phyloP scores from a whole-genome alignment of 306 rosid species.

The Rosa persica region DNA sequence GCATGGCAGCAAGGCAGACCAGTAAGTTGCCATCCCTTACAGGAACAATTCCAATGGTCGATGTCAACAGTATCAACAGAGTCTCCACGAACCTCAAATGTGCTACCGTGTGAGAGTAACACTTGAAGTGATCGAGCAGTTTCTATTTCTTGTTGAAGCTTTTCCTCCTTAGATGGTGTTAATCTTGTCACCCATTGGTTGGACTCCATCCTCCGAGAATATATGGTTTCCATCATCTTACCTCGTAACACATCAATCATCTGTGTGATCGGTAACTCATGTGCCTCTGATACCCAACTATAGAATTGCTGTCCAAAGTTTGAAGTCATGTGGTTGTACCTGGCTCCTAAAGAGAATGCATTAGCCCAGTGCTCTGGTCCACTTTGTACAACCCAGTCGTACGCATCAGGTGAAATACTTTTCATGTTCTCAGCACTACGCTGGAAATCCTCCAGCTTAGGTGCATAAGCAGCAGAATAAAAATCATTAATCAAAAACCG shows the following conservation, averaged over 20 bases:
- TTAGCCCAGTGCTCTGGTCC: slow-evolving; percentile 92
- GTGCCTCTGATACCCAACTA: slow-evolving; percentile 88
- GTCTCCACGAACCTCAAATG: slow-evolving; percentile 87
- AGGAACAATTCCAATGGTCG: slow-evolving; percentile 86
- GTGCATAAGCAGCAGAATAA: slow-evolving; percentile 80
- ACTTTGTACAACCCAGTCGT: slow-evolving; percentile 78
- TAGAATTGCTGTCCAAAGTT: slow-evolving; percentile 85
- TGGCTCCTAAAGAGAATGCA: slow-evolving; percentile 74
- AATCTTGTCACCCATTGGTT: slow-evolving; percentile 74
- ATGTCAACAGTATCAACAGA: slow-evolving; percentile 69
- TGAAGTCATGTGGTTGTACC: slow-evolving; percentile 77
- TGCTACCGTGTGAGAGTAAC: slow-evolving; percentile 48
- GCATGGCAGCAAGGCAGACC: slow-evolving; percentile 97
- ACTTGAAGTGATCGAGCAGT: slow-evolving; percentile 65
- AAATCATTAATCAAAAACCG: slow-evolving; percentile 88
- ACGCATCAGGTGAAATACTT: slow-evolving; percentile 92
- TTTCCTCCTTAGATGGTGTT: slow-evolving; percentile 81
- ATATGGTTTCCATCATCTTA: slow-evolving; percentile 82
- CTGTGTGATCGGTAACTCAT: slow-evolving; percentile 93
- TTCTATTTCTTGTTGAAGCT: slow-evolving; percentile 59
- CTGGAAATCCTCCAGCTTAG: slow-evolving; percentile 67
- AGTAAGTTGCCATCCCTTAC: slow-evolving; percentile 83
- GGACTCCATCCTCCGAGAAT: slow-evolving; percentile 58
- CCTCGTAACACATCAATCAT: slow-evolving; percentile 84
- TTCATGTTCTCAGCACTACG: slow-evolving; percentile 65